Evolutionary conservation across 2,329 filamentous ascomycete species (phyloP), one percentile per base, ranked within the genome.

Genomic region (Pseudogymnoascus sp.): DNA sequence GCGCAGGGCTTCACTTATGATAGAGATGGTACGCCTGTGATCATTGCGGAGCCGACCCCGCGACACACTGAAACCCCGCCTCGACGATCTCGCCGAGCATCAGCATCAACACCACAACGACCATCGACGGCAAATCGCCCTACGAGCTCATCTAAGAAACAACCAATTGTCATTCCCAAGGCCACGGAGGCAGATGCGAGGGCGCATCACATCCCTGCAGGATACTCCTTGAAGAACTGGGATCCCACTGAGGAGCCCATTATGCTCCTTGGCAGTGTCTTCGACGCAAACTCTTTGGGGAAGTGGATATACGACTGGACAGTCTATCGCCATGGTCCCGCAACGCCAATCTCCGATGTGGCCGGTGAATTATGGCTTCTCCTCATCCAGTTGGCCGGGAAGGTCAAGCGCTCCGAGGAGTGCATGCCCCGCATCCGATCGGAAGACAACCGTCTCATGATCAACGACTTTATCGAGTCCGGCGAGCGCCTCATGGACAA

Each of bases 241-340:
- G 94, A 99, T 73, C 93, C 93, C 0, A 87, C 85, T 29, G 93
- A 97, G 79, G 87, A 92, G 68, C 94, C 94, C 60, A 97, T 99
- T 73, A 87, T 97, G 72, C 84, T 99, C 27, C 82, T 97, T 21
- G 94, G 94, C 59, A 96, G 90, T 72, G 94, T 97, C 62, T 97
- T 97, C 72, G 94, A 97, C 73, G 90, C 93, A 72, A 97, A 97
- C 82, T 96, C 91, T 27, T 82, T 99, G 31, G 94, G 94, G 71
- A 97, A 97, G 78, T 99, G 94, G 94, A 95, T 99, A 72, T 99
- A 96, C 76, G 94, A 97, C 81, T 99, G 94, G 94, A 97, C 94
- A 15, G 90, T 97, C 66, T 96, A 90, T 78, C 87, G 88, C 73
- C 87, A 95, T 68, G 90, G 90, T 37, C 84, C 91, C 12, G 84